These are phyloP conservation scores for Apiotrichum montevideense DNA, from an alignment of 1,284 basidiomycete species.

Conservation along the genomic window DNA sequence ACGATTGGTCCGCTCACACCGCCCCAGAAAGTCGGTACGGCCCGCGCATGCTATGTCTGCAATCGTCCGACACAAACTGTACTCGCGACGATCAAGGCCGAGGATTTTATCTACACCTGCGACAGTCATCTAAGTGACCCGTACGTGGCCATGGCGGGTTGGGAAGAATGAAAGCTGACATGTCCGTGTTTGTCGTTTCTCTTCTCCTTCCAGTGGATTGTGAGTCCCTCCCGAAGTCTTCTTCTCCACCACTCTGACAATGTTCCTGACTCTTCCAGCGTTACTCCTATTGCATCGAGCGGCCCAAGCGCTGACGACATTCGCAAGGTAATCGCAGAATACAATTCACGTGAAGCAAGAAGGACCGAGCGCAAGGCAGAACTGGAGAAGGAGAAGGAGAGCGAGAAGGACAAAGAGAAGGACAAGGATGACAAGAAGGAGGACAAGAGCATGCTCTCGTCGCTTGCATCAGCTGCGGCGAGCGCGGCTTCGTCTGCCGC, in stretches of 20 bases:
- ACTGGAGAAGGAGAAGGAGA: conserved; percentile 9
- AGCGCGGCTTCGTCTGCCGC: neutral
- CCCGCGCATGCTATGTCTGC: conserved; percentile 44
- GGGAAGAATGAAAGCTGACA: neutral
- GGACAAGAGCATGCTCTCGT: conserved; percentile 1
- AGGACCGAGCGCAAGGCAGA: conserved; percentile 19
- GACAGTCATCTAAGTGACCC: conserved; percentile 41
- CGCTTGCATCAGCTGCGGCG: neutral
- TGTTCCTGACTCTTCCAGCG: conserved; percentile 48
- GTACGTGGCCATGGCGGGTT: conserved; percentile 22
- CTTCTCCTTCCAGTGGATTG: conserved; percentile 16
- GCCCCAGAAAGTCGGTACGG: conserved; percentile 38
- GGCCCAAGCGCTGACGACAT: conserved; percentile 43
- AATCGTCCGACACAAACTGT: conserved; percentile 39
- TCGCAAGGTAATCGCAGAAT: conserved; percentile 43
- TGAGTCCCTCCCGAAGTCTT: too few species aligned
- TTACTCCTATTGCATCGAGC: conserved; percentile 27
- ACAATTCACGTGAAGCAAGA: conserved; percentile 34
- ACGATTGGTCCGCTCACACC: neutral
- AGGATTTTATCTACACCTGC: conserved; percentile 46
- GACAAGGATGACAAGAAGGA: conserved; percentile 7
- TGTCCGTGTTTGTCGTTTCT: too few species aligned
- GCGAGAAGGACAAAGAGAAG: conserved; percentile 19
- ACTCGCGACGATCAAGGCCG: conserved; percentile 40
- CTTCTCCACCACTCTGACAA: too few species aligned